phyloP scores from a whole-genome alignment of 2,329 filamentous ascomycete species.

The Aspergillus flavus region DNA sequence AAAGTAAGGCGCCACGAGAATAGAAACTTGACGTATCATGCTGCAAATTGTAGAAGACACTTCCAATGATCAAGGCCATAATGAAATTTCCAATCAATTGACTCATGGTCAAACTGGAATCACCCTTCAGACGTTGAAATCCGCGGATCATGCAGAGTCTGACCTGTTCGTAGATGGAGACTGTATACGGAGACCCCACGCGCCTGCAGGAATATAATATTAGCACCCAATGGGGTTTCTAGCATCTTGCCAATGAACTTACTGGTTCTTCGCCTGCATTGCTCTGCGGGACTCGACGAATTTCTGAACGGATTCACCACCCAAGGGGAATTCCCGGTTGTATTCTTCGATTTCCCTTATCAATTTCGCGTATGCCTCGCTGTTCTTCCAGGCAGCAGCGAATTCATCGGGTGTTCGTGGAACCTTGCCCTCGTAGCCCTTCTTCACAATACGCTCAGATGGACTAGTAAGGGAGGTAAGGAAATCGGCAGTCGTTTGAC shows the following conservation, averaged over 20 bases:
- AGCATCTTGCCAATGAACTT: conserved; percentile 9
- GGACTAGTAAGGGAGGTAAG: conserved; percentile 71
- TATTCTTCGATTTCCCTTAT: conserved; percentile 49
- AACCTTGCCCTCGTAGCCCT: conserved; percentile 64
- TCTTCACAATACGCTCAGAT: conserved; percentile 57
- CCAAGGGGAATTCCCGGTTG: conserved; percentile 45
- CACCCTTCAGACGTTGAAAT: conserved; percentile 73
- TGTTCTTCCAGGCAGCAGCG: conserved; percentile 58
- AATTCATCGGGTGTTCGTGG: conserved; percentile 74
- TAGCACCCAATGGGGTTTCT: conserved; percentile 1
- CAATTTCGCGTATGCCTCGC: conserved; percentile 48
- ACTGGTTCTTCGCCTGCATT: conserved; percentile 47
- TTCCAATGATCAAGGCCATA: conserved; percentile 76
- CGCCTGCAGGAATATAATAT: conserved; percentile 44
- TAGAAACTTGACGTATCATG: conserved; percentile 72
- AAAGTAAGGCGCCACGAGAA: conserved; percentile 75
- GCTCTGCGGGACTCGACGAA: conserved; percentile 47
- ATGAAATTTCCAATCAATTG: conserved; percentile 68
- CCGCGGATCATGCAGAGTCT: conserved; percentile 79
- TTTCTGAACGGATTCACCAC: conserved; percentile 42
- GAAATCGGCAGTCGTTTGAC: conserved; percentile 73
- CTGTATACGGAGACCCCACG: conserved; percentile 75
- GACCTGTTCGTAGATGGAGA: conserved; percentile 76
- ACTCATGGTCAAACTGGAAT: conserved; percentile 72
- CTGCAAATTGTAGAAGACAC: conserved; percentile 77